phyloP scores from a whole-genome alignment of 139 green algal genomes.

The Chlamydomonas schloesseri region DNA sequence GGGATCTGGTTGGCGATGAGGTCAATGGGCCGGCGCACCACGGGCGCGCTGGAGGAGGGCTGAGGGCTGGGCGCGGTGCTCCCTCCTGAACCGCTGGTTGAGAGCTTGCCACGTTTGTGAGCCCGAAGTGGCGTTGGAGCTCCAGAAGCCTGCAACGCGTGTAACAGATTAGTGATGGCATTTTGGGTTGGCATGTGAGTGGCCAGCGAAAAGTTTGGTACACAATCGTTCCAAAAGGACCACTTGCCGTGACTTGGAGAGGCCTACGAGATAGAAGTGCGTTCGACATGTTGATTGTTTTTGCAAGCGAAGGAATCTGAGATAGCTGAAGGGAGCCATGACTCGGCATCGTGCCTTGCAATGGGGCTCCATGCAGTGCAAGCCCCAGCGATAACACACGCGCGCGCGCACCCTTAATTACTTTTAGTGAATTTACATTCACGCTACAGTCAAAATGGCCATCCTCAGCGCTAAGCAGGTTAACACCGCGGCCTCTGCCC shows the following conservation, averaged over 20 bases:
- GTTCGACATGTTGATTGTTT: background rate
- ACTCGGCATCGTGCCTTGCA: too few species aligned
- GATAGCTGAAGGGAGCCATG: too few species aligned
- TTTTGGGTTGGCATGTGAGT: too few species aligned
- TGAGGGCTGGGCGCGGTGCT: too few species aligned
- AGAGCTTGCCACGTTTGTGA: background rate
- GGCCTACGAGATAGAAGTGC: too few species aligned
- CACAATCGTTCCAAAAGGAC: too few species aligned
- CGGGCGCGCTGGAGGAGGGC: background rate
- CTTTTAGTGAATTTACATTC: background rate
- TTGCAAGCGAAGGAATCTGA: too few species aligned
- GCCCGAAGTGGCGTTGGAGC: background rate
- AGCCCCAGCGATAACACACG: background rate
- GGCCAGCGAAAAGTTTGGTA: too few species aligned
- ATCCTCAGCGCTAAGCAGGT: conserved; percentile 32
- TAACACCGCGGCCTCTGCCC: background rate
- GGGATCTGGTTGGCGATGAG: conserved; percentile 21
- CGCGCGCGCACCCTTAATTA: background rate
- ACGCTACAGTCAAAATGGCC: conserved; percentile 4
- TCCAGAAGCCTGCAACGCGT: background rate
- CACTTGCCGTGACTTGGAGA: too few species aligned
- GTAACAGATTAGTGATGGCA: too few species aligned
- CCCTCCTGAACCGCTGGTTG: too few species aligned
- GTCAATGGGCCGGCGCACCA: background rate
- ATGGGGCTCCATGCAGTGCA: too few species aligned